phyloP scores from a whole-genome alignment of 257 asterid species.

The Prunella vulgaris region DNA sequence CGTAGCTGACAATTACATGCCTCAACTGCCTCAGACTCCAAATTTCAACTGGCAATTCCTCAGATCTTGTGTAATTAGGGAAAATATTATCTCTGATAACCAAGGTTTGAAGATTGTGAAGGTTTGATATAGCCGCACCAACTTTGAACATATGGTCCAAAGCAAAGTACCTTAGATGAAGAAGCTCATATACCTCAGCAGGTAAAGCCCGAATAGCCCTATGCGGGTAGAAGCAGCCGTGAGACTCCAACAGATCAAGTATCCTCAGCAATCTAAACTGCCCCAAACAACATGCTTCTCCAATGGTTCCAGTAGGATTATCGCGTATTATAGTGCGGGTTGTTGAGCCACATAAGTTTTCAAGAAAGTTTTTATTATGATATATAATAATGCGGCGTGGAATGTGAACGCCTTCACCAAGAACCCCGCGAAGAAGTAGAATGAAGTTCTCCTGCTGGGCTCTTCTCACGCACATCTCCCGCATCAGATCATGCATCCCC shows the following conservation, averaged over 20 bases:
- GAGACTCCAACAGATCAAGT: no score
- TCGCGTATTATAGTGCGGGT: neutral
- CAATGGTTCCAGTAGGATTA: no score
- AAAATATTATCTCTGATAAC: no score
- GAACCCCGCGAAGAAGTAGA: neutral
- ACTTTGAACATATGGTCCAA: neutral
- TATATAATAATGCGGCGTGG: neutral
- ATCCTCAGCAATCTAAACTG: no score
- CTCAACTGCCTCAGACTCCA: neutral
- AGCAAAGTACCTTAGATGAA: neutral
- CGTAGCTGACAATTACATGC: neutral
- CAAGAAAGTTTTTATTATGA: no score
- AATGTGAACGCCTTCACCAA: neutral
- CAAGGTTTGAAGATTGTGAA: constrained; percentile 23
- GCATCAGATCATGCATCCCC: constrained; percentile 14
- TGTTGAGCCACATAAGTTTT: neutral
- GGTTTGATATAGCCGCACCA: constrained; percentile 5
- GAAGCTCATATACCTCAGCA: neutral
- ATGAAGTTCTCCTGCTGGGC: constrained; percentile 1
- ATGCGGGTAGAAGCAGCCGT: no score
- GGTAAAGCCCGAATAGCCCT: neutral
- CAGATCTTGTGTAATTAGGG: no score
- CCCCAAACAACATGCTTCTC: no score
- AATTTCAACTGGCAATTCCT: neutral
- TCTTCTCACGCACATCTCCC: constrained; percentile 8